These are phyloP conservation scores for Echinosophora koreensis DNA, from an alignment of 306 rosid genomes.

Conservation along the genomic window DNA sequence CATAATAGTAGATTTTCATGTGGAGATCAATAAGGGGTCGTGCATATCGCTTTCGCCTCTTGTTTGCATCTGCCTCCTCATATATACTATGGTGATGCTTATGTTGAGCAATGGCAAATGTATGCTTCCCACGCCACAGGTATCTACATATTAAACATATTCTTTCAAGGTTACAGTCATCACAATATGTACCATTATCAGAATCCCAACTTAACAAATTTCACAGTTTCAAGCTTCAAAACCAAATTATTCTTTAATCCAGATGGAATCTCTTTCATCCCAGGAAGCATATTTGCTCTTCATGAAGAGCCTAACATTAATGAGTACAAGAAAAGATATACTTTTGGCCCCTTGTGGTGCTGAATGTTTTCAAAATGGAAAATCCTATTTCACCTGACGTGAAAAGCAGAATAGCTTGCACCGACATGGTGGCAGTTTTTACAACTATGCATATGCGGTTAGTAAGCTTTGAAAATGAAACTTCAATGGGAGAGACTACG, in stretches of 20 bases:
- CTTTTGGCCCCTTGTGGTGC: background rate
- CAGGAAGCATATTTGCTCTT: background rate
- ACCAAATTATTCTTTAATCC: constrained; percentile 25
- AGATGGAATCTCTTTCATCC: background rate
- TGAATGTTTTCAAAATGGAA: constrained; percentile 1
- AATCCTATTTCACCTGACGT: background rate
- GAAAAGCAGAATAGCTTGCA: constrained; percentile 20
- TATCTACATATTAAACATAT: constrained; percentile 63
- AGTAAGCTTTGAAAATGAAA: constrained; percentile 7
- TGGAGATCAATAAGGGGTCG: constrained; percentile 97
- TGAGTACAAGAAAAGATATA: background rate
- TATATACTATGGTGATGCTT: constrained; percentile 90
- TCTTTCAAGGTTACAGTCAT: constrained; percentile 25
- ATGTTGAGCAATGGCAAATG: constrained; percentile 98
- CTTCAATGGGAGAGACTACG: background rate
- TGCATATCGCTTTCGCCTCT: constrained; percentile 96
- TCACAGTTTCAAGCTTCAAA: constrained; percentile 32
- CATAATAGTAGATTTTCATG: constrained; percentile 92
- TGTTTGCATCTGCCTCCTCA: constrained; percentile 98
- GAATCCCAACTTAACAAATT: constrained; percentile 13
- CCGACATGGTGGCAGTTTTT: constrained; percentile 10
- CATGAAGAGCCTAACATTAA: background rate
- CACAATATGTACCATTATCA: constrained; percentile 20
- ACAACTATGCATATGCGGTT: constrained; percentile 17
- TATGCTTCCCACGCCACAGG: constrained; percentile 87